A percentile compares a stretch with the other conserved stretches of the same genome.
These are phyloP conservation scores for Clarireedia hainanense DNA, from an alignment of 2,329 filamentous ascomycete species.

Conservation along the genomic window DNA sequence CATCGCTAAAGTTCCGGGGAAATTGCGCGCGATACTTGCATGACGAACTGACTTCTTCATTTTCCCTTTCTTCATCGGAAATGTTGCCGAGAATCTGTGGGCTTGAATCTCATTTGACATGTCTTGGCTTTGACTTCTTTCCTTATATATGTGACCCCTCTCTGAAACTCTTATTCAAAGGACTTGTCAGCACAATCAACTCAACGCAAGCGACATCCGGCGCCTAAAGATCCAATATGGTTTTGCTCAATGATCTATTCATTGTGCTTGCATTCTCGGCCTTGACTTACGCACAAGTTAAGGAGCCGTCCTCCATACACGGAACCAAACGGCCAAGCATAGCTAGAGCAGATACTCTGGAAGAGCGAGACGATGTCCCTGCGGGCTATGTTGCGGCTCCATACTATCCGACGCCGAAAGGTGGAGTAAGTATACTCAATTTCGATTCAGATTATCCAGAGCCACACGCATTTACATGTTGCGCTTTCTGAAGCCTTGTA, in stretches of 20 bases:
- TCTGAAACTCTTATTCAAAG: too few relatives aligned
- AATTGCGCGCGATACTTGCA: neutral
- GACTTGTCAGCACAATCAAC: too few relatives aligned
- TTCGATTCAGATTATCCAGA: too few relatives aligned
- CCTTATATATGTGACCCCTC: neutral
- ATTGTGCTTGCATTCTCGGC: neutral
- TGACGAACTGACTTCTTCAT: neutral
- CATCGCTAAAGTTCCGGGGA: neutral
- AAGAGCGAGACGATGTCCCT: constrained; percentile 11
- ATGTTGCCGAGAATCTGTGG: neutral
- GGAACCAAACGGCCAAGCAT: neutral
- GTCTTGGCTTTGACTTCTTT: neutral
- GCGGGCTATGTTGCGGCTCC: constrained; percentile 23
- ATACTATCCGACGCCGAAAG: constrained; percentile 33
- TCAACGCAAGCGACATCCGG: too few relatives aligned
- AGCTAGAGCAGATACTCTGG: neutral
- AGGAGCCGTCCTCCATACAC: neutral
- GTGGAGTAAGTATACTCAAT: constrained; percentile 40
- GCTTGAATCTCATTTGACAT: neutral
- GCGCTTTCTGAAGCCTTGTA: too few relatives aligned
- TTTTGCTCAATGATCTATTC: neutral
- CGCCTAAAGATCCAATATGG: neutral
- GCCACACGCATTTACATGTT: too few relatives aligned
- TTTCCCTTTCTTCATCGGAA: neutral
- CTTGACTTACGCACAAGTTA: neutral